These are phyloP conservation scores for Lepidium campestre DNA, from an alignment of 441 rosid species.

Conservation along the genomic window DNA sequence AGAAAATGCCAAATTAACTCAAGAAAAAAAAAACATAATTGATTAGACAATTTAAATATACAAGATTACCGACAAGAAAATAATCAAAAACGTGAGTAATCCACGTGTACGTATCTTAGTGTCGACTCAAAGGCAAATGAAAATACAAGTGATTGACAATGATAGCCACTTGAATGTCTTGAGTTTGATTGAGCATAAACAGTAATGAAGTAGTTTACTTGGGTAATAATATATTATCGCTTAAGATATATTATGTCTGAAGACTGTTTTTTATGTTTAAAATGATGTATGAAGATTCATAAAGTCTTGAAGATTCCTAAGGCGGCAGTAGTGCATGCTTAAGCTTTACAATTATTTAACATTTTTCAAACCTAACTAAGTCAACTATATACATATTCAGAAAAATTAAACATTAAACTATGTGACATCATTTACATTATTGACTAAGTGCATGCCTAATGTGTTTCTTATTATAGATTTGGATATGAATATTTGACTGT, in stretches of 20 bases:
- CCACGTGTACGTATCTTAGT: neutral
- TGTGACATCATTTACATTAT: neutral
- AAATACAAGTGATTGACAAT: neutral
- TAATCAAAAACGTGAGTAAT: neutral
- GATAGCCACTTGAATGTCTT: neutral
- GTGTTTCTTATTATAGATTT: conserved; percentile 1
- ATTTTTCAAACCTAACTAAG: conserved; percentile 4
- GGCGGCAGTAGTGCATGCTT: neutral
- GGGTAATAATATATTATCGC: neutral
- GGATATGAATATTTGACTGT: conserved; percentile 18
- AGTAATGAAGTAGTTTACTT: neutral
- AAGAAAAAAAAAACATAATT: neutral
- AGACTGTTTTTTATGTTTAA: neutral
- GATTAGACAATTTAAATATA: neutral
- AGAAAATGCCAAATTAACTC: conserved; percentile 8
- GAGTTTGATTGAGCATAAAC: neutral
- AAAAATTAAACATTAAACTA: neutral
- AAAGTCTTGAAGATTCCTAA: conserved; percentile 18
- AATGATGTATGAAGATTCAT: no score
- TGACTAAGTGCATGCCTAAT: neutral
- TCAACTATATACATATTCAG: conserved; percentile 17
- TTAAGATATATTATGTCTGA: neutral
- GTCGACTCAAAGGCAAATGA: neutral
- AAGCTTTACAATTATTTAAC: neutral
- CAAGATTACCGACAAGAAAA: neutral